Conservation (phyloP, 768 basidiomycete genomes). For the Trichaptum fuscoviolaceum region DNA sequence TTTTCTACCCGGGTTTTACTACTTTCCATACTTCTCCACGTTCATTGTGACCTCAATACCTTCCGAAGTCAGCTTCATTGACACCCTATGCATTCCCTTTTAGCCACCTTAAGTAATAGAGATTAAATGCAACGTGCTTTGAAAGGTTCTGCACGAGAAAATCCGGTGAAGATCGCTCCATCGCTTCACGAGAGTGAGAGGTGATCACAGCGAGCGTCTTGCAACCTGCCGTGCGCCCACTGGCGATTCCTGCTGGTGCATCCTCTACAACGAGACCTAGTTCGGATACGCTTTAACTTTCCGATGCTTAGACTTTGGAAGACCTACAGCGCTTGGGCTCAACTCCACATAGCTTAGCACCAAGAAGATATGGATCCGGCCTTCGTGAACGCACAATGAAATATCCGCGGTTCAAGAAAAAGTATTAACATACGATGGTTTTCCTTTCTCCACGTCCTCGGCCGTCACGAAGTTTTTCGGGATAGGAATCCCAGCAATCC, state of each 20-base stretch:
- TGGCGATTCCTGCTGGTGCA: constrained; percentile 78
- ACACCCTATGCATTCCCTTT: constrained; percentile 17
- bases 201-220: constrained; percentile 82
- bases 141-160: constrained; percentile 72
- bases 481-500: constrained; percentile 56
- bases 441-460: constrained; percentile 79
- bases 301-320: background rate
- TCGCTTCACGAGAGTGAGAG: constrained; percentile 63
- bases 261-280: constrained; percentile 87
- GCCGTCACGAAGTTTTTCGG: constrained; percentile 76
- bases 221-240: constrained; percentile 78
- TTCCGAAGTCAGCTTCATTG: constrained; percentile 25
- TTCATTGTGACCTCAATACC: constrained; percentile 22
- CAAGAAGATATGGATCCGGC: constrained; percentile 89
- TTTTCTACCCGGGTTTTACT: no score
- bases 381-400: constrained; percentile 22
- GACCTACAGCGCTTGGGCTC: constrained; percentile 54
- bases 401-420: background rate
- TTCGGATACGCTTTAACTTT: background rate
- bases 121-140: constrained; percentile 37
- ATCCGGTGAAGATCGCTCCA: constrained; percentile 58
- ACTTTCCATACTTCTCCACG: background rate
- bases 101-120: background rate
- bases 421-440: constrained; percentile 52
- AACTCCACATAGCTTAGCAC: constrained; percentile 66